These are phyloP conservation scores for Candida insectalens DNA, from an alignment of 805 yeast genomes.

Conservation along the genomic window DNA sequence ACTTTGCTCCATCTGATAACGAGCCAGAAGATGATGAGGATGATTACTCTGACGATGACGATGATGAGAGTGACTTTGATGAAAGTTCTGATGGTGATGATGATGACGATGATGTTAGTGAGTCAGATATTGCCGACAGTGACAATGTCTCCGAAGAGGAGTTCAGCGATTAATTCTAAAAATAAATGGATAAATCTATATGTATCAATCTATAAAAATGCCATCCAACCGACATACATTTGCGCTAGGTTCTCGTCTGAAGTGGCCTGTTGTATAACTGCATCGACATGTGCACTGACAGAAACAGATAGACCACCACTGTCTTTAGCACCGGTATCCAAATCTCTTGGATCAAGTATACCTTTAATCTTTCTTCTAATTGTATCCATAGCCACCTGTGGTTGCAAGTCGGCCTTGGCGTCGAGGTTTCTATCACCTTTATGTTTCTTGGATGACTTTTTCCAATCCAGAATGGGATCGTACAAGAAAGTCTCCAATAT, in stretches of 20 bases:
- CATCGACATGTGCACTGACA: slow-evolving; percentile 88
- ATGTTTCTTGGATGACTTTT: slow-evolving; percentile 11
- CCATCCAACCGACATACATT: slow-evolving; percentile 95
- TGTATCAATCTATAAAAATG: slow-evolving; percentile 36
- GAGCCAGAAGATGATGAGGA: slow-evolving; percentile 44
- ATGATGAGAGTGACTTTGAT: slow-evolving; percentile 13
- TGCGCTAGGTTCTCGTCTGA: slow-evolving; percentile 59
- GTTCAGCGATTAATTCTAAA: slow-evolving; percentile 18
- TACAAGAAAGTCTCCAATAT: slow-evolving; percentile 86
- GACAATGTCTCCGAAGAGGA: slow-evolving; percentile 22
- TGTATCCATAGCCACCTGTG: slow-evolving; percentile 60
- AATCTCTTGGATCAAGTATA: slow-evolving; percentile 56
- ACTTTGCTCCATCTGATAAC: slow-evolving; percentile 55
- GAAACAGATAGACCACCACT: slow-evolving; percentile 68
- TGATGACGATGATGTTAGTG: slow-evolving; percentile 16
- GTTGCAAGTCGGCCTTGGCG: slow-evolving; percentile 26
- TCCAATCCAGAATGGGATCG: slow-evolving; percentile 86
- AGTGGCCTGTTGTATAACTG: slow-evolving; percentile 73
- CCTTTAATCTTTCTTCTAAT: slow-evolving; percentile 80
- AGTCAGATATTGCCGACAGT: slow-evolving; percentile 18
- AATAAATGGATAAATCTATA: neutral
- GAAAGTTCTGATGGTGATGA: slow-evolving; percentile 18
- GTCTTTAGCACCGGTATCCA: slow-evolving; percentile 25
- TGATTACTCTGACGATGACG: slow-evolving; percentile 18
- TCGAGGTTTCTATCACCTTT: slow-evolving; percentile 24